Conservation (phyloP, 164 flowering plant species). For the Hamamelis virginiana region DNA sequence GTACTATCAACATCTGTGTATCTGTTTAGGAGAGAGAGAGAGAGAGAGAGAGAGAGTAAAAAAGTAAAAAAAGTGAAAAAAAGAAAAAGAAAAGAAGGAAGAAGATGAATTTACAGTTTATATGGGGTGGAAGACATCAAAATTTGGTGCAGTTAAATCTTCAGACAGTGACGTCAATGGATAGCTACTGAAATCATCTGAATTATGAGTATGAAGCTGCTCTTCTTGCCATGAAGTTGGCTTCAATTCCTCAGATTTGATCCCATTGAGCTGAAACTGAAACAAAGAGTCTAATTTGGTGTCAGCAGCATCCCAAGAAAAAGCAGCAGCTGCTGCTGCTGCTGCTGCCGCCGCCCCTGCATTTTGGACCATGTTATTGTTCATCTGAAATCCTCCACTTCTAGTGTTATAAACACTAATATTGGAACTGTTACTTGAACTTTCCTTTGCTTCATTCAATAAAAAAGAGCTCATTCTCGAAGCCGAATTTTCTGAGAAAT, state of each 20-base stretch:
- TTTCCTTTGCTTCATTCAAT: slow-evolving; percentile 38
- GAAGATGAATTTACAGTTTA: slow-evolving; percentile 36
- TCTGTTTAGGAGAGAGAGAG: not conserved
- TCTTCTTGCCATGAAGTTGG: slow-evolving; percentile 45
- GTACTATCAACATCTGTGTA: slow-evolving; percentile 22
- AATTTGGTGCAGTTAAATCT: slow-evolving; percentile 39
- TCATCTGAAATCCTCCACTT: slow-evolving; percentile 36
- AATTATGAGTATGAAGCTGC: slow-evolving; percentile 27
- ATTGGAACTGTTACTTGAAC: slow-evolving; percentile 38
- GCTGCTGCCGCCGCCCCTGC: too few relatives aligned
- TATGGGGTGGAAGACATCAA: slow-evolving; percentile 50
- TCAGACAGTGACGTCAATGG: slow-evolving; percentile 45
- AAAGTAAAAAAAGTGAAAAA: too few relatives aligned
- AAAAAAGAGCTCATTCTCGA: slow-evolving; percentile 29
- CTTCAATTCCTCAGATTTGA: slow-evolving; percentile 44
- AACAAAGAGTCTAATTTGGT: slow-evolving; percentile 44
- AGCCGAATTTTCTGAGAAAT: slow-evolving; percentile 47
- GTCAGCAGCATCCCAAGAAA: slow-evolving; percentile 39
- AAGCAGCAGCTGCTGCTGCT: slow-evolving; percentile 10
- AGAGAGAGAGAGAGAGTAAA: not conserved
- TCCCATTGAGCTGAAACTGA: slow-evolving; percentile 43
- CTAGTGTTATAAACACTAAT: too few relatives aligned
- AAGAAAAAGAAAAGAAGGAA: too few relatives aligned
- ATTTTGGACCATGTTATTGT: slow-evolving; percentile 33
- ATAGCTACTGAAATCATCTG: slow-evolving; percentile 49